These are phyloP conservation scores for Ceratocystiopsis brevicomis DNA, from an alignment of 2,329 filamentous ascomycete species.

Conservation along the genomic window DNA sequence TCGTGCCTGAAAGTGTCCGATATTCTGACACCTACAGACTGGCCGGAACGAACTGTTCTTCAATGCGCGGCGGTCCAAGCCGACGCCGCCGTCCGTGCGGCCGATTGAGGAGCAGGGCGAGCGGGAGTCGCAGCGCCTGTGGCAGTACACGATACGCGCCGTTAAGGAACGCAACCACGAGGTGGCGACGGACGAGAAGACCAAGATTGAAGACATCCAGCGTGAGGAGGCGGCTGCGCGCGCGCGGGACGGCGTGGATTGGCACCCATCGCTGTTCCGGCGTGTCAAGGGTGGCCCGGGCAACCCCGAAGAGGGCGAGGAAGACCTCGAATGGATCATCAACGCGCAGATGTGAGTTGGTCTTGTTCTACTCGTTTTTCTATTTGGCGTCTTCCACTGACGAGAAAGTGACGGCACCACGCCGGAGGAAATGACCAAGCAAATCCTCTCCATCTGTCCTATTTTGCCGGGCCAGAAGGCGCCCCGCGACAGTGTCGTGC, in stretches of 20 bases:
- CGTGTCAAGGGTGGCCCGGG: constrained; percentile 51
- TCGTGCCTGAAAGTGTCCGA: neutral
- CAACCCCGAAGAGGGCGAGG: constrained; percentile 59
- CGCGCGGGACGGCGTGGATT: constrained; percentile 61
- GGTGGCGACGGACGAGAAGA: constrained; percentile 83
- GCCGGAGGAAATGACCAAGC: constrained; percentile 52
- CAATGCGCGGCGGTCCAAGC: constrained; percentile 61
- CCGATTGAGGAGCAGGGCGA: constrained; percentile 75
- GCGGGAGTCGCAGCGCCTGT: constrained; percentile 75
- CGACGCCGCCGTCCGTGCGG: constrained; percentile 52
- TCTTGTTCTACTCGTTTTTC: neutral
- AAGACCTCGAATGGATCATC: constrained; percentile 89
- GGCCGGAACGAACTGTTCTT: constrained; percentile 82
- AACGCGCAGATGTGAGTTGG: constrained; percentile 58
- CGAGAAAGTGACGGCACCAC: constrained; percentile 33
- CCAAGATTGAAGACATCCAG: constrained; percentile 85
- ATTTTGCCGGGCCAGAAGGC: constrained; percentile 60
- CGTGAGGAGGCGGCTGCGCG: constrained; percentile 71
- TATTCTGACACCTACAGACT: constrained; percentile 33
- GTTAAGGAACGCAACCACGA: constrained; percentile 75
- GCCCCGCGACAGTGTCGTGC: constrained; percentile 34
- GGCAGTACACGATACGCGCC: constrained; percentile 63
- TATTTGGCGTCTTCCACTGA: constrained; percentile 3
- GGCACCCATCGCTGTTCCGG: constrained; percentile 76
- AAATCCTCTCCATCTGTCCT: constrained; percentile 73